Evolutionary conservation across 108 stramenopile genomes (phyloP), one percentile per base, ranked within the genome.

Genomic region (Pelagomonas calceolata): DNA sequence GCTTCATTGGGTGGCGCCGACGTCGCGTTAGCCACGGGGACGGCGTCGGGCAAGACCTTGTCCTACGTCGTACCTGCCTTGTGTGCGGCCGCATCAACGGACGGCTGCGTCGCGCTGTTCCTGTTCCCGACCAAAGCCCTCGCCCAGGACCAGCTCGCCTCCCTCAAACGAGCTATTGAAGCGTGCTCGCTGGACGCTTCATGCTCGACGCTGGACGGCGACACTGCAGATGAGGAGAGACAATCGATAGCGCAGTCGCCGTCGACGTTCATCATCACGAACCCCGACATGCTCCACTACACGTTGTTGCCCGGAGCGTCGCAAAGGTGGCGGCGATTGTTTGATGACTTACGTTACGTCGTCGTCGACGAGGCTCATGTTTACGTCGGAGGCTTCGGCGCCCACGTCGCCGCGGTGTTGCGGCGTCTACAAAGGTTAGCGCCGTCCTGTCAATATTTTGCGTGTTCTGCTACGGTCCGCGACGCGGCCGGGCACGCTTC

Each of bases 81-180:
- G 69, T 75, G 88, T 17, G 73, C 80, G 15, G 87, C 88, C 3
- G 45, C 46, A 17, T 63, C 32, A n/a, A n/a, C n/a, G n/a, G n/a
- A n/a, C n/a, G n/a, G n/a, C n/a, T 78, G 34, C 65, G 29, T 32
- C 67, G 73, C 92, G 3, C 65, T 98, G 30, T 79, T 94, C 30
- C 69, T 98, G 17, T 98, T 95, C 74, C 97, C 97, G 0, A 98
- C 97, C 33, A 98, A 98, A 72, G 95, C 97, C 16, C 74, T 98
- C 66, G 97, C 97, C 17, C 94, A 98, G 78, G 97, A 98, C 84
- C 97, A 98, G 83, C 70, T 92, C 30, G 81, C 87, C 29, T 87
- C 92, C 72, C 73, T 94, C 29, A 37, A 72, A 66, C 64, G 72
- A 34, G 71, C 87, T 35, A 43, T 91, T 15, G 64, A 81, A 44